Conservation (phyloP, 371 early-diverging fungal species). For the Mucor circinelloides region DNA sequence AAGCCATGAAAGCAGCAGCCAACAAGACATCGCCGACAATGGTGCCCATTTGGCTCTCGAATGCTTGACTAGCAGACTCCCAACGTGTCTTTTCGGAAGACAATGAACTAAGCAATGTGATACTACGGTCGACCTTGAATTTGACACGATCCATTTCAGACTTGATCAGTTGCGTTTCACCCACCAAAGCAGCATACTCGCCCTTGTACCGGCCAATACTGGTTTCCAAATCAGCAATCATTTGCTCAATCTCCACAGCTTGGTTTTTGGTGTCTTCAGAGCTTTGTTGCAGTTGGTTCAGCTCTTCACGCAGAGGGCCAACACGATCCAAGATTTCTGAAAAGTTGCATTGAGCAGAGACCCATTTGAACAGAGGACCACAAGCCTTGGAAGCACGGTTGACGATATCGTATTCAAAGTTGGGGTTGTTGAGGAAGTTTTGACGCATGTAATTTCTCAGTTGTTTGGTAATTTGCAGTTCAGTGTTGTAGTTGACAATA, state of each 20-base stretch:
- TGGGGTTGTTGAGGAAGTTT: slow-evolving; percentile 80
- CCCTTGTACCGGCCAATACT: slow-evolving; percentile 92
- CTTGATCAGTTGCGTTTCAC: slow-evolving; percentile 91
- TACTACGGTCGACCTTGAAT: slow-evolving; percentile 90
- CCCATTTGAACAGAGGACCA: slow-evolving; percentile 98
- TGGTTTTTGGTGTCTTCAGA: slow-evolving; percentile 77
- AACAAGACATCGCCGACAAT: slow-evolving; percentile 98
- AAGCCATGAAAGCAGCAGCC: slow-evolving; percentile 92
- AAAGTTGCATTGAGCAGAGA: slow-evolving; percentile 93
- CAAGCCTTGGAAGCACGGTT: slow-evolving; percentile 99
- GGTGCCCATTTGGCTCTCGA: slow-evolving; percentile 95
- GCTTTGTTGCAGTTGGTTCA: slow-evolving; percentile 78
- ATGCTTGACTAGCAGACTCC: slow-evolving; percentile 89
- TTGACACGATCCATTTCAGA: slow-evolving; percentile 95
- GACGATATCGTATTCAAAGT: slow-evolving; percentile 92
- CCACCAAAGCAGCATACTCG: slow-evolving; percentile 95
- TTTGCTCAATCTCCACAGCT: slow-evolving; percentile 76
- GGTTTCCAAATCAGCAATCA: slow-evolving; percentile 84
- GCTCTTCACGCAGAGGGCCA: slow-evolving; percentile 95
- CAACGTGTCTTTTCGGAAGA: slow-evolving; percentile 95
- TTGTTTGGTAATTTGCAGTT: slow-evolving; percentile 69
- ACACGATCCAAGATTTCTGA: slow-evolving; percentile 91
- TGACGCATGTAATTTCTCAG: slow-evolving; percentile 70
- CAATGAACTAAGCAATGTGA: slow-evolving; percentile 88
- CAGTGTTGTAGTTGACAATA: slow-evolving; percentile 94